Percentiles rank a stretch among this genome's conserved stretches.
phyloP scores from a whole-genome alignment of 768 basidiomycete species.

The Mycena galopus region DNA sequence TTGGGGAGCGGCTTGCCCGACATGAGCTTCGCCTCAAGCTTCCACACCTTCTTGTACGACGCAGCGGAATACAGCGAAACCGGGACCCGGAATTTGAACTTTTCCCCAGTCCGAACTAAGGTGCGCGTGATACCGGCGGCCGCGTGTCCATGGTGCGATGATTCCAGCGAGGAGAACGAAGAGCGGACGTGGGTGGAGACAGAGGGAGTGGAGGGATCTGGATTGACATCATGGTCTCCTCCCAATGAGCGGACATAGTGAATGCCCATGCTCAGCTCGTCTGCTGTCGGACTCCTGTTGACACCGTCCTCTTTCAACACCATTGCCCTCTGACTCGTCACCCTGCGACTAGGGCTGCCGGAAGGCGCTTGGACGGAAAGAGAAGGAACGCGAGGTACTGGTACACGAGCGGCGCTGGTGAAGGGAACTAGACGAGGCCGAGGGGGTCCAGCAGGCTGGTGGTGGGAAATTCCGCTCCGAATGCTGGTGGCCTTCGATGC shows the following conservation, averaged over 20 bases:
- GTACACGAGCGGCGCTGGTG: conserved; percentile 75
- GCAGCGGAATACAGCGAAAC: conserved; percentile 46
- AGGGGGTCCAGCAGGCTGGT: conserved; percentile 49
- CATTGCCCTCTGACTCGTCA: conserved; percentile 76
- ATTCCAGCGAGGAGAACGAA: conserved; percentile 77
- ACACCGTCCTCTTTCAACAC: conserved; percentile 58
- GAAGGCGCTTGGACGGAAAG: conserved; percentile 43
- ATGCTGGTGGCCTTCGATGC: conserved; percentile 69
- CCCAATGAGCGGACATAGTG: conserved; percentile 81
- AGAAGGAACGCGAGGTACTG: conserved; percentile 65
- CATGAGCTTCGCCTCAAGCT: conserved; percentile 62
- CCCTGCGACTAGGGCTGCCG: conserved; percentile 51
- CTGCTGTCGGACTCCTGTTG: conserved; percentile 60
- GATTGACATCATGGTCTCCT: conserved; percentile 54
- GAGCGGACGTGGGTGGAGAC: conserved; percentile 56
- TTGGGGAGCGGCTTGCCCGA: conserved; percentile 67
- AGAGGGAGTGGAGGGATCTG: conserved; percentile 50
- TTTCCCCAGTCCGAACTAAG: conserved; percentile 68
- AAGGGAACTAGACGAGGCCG: conserved; percentile 80
- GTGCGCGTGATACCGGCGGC: conserved; percentile 54
- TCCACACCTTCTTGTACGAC: conserved; percentile 44
- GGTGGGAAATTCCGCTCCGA: conserved; percentile 56
- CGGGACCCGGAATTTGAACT: conserved; percentile 69
- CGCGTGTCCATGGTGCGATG: conserved; percentile 63
- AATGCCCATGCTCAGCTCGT: conserved; percentile 77